These are phyloP conservation scores for Exophiala aquamarina DNA, from an alignment of 2,329 filamentous ascomycete species.

Conservation along the genomic window DNA sequence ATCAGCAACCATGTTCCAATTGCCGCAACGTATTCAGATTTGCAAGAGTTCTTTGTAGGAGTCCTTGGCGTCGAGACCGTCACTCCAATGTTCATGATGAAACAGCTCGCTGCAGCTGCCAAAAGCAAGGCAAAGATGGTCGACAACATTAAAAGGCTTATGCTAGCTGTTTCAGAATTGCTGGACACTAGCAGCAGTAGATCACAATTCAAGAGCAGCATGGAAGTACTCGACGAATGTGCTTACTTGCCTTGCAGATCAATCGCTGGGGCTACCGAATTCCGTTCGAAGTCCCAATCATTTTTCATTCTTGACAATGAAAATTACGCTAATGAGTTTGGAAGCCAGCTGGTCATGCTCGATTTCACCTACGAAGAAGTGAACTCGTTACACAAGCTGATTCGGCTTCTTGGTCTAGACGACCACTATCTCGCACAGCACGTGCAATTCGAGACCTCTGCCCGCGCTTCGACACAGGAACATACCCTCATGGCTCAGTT, in stretches of 20 bases:
- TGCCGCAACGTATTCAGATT: slow-evolving; percentile 7
- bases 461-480: slow-evolving; percentile 3
- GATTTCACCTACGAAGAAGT: slow-evolving; percentile 17
- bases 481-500: slow-evolving; percentile 10
- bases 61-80: slow-evolving; percentile 12
- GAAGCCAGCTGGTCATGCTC: slow-evolving; percentile 10
- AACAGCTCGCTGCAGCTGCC: slow-evolving; percentile 15
- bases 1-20: slow-evolving; percentile 14
- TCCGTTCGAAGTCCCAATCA: slow-evolving; percentile 4
- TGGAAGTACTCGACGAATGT: slow-evolving; percentile 10
- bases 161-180: slow-evolving; percentile 9
- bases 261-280: slow-evolving; percentile 4
- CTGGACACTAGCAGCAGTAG: slow-evolving; percentile 5
- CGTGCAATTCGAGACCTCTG: slow-evolving; percentile 8
- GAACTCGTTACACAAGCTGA: slow-evolving; percentile 13
- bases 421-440: slow-evolving; percentile 13
- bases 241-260: slow-evolving; percentile 12
- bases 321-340: slow-evolving; percentile 10
- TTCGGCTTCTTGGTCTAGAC: slow-evolving; percentile 14
- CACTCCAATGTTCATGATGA: slow-evolving; percentile 17
- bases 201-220: slow-evolving; percentile 10
- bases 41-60: slow-evolving; percentile 15
- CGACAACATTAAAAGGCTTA: slow-evolving; percentile 11
- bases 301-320: slow-evolving; percentile 19
- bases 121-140: slow-evolving; percentile 5